Base-by-base conservation (phyloP, 2,329 filamentous ascomycete species). In the Curvularia verruculosa region DNA sequence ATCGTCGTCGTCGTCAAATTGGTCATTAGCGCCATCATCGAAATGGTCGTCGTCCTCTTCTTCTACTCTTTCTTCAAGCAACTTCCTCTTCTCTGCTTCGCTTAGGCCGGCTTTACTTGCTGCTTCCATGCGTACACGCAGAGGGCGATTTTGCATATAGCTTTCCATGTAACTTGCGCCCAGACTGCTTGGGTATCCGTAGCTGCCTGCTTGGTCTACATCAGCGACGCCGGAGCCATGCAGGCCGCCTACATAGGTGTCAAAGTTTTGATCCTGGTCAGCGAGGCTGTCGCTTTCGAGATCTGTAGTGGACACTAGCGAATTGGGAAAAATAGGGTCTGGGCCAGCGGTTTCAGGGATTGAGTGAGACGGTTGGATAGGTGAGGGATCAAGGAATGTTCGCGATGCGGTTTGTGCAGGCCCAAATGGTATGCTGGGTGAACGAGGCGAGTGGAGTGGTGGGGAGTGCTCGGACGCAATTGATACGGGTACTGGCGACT, bases 101-200 rank as follows among this genome's bases (percentile, higher is more conserved):
- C 58, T 58, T 31, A 71, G 36, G 13, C 65, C 71, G 29, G 68
- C 74, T 37, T 71, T 67, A 46, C 72, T 72, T 15, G 69, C 73
- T 6, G 73, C 72, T 19, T 68, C 67, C 60, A 74, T 71, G n/a
- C 74, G 52, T 43, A 76, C 74, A 26, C 72, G 71, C 59, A 75
- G 56, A 39, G 74, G 73, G 39, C 74, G 67, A 21, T 61, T 67
- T 56, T 70, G 64, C 73, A 76, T 76, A 41, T 76, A 76, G 37
- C 69, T 74, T 56, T 76, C 74, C 39, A 76, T 63, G 52, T 75
- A 76, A 55, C 72, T 75, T 2, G 74, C 74, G 36, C 74, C 74
- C 1, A 76, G 58, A 26, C 63, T 68, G 13, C 62, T 66, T 3
- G 74, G 74, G 43, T 76, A 76, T 0, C 74, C 74, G 13, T 74